These are phyloP conservation scores for Citrus sp. DNA, from an alignment of 345 rosid genomes.

Conservation along the genomic window DNA sequence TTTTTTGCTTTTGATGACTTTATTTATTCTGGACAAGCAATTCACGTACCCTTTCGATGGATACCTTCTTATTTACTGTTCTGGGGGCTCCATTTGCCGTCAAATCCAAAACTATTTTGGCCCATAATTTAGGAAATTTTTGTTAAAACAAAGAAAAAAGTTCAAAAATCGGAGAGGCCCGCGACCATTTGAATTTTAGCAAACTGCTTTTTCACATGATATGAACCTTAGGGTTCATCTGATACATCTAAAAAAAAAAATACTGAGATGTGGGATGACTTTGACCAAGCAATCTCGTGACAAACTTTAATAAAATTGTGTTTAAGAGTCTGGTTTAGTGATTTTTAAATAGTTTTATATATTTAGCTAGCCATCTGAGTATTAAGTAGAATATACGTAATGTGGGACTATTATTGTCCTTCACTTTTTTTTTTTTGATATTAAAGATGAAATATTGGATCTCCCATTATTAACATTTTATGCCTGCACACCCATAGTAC, in stretches of 20 bases:
- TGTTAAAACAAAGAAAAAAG: background rate
- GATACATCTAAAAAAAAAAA: too few species aligned
- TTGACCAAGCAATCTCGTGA: too few species aligned
- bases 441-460: too few species aligned
- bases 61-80: background rate
- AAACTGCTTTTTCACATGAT: background rate
- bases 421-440: too few species aligned
- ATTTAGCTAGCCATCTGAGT: too few species aligned
- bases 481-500: background rate
- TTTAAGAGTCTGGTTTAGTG: too few species aligned
- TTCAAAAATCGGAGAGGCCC: background rate
- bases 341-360: too few species aligned
- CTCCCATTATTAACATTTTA: background rate
- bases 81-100: conserved; percentile 8
- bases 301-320: too few species aligned
- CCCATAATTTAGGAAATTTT: background rate
- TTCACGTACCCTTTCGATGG: conserved; percentile 1
- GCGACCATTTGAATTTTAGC: background rate
- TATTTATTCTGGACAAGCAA: background rate
- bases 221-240: background rate
- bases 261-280: too few species aligned
- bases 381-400: too few species aligned
- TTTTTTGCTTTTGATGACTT: background rate
- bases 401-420: too few species aligned
- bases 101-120: background rate